Evolutionary conservation across 2,329 filamentous ascomycete genomes (phyloP), one percentile per base, ranked within the genome.

Genomic region (Aspergillus clavatus): DNA sequence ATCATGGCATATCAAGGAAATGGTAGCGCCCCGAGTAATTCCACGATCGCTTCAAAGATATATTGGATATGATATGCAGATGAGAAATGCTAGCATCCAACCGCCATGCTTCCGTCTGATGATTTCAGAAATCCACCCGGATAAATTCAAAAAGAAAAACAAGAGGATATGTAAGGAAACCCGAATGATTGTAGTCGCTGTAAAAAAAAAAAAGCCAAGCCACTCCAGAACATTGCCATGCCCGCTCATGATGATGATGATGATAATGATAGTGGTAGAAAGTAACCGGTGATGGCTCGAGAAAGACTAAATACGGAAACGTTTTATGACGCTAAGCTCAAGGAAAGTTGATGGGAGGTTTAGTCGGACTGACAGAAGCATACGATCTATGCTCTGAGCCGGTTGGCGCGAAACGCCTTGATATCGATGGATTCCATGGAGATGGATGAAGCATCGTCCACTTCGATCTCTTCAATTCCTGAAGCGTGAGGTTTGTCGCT

Each of bases 351-450:
- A 11, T 12, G 31, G 8, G 10, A 16, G 16, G 18, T 10, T 11
- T 35, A 10, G 10, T n/a, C 18, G 18, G 6, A 35, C 10, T 21
- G 31, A 18, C 23, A 33, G 21, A 38, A 18, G 5, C 18, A 10
- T 23, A 16, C 12, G 35, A 19, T 37, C 40, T 53, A 59, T 21
- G 52, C 48, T 40, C 56, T 49, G 14, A 58, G 49, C 12, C 62
- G 54, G 12, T 55, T 57, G 21, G 62, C 48, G 40, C 64, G 58
- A 45, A 68, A 66, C 31, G 64, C 64, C 33, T 61, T 58, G 3
- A 68, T 52, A 41, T 68, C 65, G 36, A 68, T 61, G 11, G 61
- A 64, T 40, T 67, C 59, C 19, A 61, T 63, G 6, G 62, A 35
- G 18, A 55, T 52, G n/a, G 62, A 62, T 4, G 59, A 61, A 22